Evolutionary conservation across 192 early-diverging fungal species (phyloP).

Genomic region (Dispira simplex): DNA sequence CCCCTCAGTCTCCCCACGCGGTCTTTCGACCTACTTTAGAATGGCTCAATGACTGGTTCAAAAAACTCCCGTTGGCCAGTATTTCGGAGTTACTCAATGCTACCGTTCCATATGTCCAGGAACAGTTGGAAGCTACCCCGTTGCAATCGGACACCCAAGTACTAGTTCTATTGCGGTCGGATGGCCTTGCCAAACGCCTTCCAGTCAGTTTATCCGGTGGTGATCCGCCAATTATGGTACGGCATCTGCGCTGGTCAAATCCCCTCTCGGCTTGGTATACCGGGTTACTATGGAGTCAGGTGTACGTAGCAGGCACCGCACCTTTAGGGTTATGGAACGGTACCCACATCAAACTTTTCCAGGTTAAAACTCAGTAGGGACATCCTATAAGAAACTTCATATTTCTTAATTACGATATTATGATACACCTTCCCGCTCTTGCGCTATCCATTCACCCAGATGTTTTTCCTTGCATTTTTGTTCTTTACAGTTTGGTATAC

Average conservation of each 20-base stretch:
- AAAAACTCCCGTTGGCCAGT: constrained; percentile 50
- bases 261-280: constrained; percentile 56
- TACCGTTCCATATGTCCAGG: constrained; percentile 53
- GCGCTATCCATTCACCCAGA: no score
- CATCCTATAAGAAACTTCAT: not conserved
- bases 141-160: constrained; percentile 45
- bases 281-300: constrained; percentile 51
- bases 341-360: constrained; percentile 39
- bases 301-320: constrained; percentile 38
- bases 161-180: constrained; percentile 19
- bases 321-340: constrained; percentile 49
- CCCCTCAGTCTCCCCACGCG: constrained; percentile 4
- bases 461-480: not conserved
- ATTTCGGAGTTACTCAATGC: constrained; percentile 45
- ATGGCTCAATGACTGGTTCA: constrained; percentile 41
- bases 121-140: constrained; percentile 34
- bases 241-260: constrained; percentile 40
- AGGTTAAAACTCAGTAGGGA: constrained; percentile 14
- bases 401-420: constrained; percentile 1
- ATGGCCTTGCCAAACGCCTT: constrained; percentile 27
- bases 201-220: constrained; percentile 22
- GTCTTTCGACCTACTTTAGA: constrained; percentile 22
- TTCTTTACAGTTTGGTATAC: not conserved
- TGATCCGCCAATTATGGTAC: constrained; percentile 33
- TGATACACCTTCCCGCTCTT: not conserved